Conservation (phyloP, 2,329 filamentous ascomycete genomes). For the Colletotrichum endophyticum region DNA sequence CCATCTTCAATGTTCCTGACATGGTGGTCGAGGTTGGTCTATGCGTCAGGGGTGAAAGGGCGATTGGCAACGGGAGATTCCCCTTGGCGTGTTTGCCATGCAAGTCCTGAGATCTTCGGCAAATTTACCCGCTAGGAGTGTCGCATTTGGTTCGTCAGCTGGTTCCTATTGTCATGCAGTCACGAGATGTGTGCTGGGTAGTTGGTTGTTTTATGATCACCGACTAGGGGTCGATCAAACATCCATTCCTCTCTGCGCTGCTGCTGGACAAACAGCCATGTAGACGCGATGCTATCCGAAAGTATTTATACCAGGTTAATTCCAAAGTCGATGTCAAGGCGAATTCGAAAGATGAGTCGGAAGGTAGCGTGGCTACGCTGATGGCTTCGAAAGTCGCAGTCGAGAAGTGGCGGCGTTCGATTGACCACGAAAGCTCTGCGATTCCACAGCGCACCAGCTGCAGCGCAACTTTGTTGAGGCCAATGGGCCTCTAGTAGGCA, state of each 20-base stretch:
- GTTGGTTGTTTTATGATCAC: not conserved
- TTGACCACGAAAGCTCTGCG: not conserved
- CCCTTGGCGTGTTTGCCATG: not conserved
- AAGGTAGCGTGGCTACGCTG: not conserved
- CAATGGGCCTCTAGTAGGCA: too few relatives aligned
- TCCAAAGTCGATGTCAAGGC: not conserved
- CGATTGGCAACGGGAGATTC: not conserved
- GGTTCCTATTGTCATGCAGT: fast-evolving
- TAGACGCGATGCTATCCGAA: not conserved
- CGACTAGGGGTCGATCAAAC: not conserved
- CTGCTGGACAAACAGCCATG: not conserved
- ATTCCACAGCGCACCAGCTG: fast-evolving
- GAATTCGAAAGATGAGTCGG: not conserved
- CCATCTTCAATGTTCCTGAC: not conserved
- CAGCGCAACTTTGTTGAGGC: not conserved
- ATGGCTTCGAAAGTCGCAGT: not conserved
- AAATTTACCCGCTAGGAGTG: not conserved
- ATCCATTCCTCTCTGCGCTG: not conserved
- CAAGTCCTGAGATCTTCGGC: not conserved
- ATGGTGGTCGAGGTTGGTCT: not conserved
- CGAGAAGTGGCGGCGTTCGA: not conserved
- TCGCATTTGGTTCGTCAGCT: not conserved
- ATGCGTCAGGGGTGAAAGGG: not conserved
- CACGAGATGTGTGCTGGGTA: not conserved
- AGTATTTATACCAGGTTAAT: not conserved